phyloP scores from a whole-genome alignment of 2,329 filamentous ascomycete genomes.

The Colletotrichum filicis region DNA sequence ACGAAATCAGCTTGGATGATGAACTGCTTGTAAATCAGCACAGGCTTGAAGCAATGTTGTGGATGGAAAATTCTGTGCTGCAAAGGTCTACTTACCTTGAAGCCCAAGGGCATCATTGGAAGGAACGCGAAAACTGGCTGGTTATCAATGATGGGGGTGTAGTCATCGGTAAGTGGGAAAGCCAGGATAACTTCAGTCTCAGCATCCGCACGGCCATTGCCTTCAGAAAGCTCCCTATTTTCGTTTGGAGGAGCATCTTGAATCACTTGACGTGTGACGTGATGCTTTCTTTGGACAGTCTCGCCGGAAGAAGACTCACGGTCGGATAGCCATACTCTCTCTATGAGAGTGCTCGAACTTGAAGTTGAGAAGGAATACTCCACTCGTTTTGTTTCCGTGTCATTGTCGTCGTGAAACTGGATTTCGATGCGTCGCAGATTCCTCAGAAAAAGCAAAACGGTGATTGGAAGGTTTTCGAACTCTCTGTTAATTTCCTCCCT shows the following conservation, averaged over 20 bases:
- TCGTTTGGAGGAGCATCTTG: not conserved
- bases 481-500: constrained; percentile 45
- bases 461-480: constrained; percentile 49
- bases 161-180: constrained; percentile 52
- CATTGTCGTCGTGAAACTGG: constrained; percentile 40
- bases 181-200: constrained; percentile 54
- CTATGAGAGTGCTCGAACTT: not conserved
- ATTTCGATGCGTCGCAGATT: constrained; percentile 50
- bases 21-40: constrained; percentile 43
- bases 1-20: constrained; percentile 63
- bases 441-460: constrained; percentile 53
- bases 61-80: not conserved
- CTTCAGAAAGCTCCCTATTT: constrained; percentile 37
- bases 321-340: not conserved
- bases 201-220: constrained; percentile 37
- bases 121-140: constrained; percentile 59
- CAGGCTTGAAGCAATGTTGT: not conserved
- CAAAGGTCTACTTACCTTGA: constrained; percentile 42
- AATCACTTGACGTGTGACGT: constrained; percentile 41
- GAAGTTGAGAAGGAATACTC: not conserved
- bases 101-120: constrained; percentile 53
- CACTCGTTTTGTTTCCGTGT: not conserved
- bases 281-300: constrained; percentile 39
- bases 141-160: constrained; percentile 47
- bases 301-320: not conserved